phyloP scores from a whole-genome alignment of 306 rosid genomes.

The Ceratonia siliqua region DNA sequence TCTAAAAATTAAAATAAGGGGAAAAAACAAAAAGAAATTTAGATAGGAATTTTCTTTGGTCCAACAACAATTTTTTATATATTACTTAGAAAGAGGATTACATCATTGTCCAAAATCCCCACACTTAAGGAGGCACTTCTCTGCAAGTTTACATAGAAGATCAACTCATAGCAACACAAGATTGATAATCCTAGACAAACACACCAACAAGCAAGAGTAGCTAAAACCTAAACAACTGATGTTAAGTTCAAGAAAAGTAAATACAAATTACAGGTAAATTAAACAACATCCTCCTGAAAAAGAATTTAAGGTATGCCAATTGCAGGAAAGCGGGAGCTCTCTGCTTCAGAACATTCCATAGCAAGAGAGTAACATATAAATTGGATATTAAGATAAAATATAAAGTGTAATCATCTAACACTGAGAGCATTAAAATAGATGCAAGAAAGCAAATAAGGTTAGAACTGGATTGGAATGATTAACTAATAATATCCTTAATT shows the following conservation, averaged over 20 bases:
- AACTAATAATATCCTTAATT: conserved; percentile 3
- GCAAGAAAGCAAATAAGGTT: neutral
- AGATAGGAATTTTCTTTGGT: neutral
- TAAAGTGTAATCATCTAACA: neutral
- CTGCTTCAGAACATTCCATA: neutral
- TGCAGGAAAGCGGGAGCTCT: neutral
- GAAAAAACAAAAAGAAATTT: conserved; percentile 25
- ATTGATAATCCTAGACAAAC: conserved; percentile 24
- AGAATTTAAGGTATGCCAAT: neutral
- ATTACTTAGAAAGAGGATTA: conserved; percentile 4
- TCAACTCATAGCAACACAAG: conserved; percentile 3
- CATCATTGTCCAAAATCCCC: neutral
- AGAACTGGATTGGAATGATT: neutral
- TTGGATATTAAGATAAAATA: neutral
- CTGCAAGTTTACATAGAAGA: neutral
- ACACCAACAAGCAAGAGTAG: neutral
- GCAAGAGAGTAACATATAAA: neutral
- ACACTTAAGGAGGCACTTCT: neutral
- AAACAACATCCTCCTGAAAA: conserved; percentile 18
- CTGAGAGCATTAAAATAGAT: neutral
- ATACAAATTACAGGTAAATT: conserved; percentile 8
- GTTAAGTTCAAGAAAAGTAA: conserved; percentile 8
- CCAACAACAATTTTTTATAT: conserved; percentile 1
- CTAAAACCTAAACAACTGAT: conserved; percentile 18
- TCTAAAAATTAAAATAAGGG: conserved; percentile 41